Percentiles rank a stretch among this genome's conserved stretches.
Evolutionary conservation across 352 stramenopile species (phyloP).

Genomic region (Phytophthora chlamydospora): DNA sequence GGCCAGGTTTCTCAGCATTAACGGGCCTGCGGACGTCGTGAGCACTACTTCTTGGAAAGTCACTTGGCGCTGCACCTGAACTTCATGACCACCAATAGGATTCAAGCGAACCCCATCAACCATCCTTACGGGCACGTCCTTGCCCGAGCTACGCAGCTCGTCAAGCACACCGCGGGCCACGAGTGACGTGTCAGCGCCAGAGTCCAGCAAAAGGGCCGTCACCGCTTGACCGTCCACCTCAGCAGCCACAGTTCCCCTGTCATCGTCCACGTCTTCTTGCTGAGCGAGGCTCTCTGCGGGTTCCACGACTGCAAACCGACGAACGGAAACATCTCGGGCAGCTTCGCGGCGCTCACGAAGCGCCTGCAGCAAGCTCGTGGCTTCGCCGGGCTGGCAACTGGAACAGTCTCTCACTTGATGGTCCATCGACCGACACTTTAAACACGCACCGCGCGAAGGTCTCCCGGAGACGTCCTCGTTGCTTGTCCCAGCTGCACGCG

Average conservation of each 20-base stretch:
- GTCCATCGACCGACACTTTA: not conserved
- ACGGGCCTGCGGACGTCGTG: not conserved
- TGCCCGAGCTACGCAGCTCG: not conserved
- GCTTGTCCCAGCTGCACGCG: no score
- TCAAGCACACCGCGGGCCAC: conserved; percentile 4
- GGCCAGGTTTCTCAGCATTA: conserved; percentile 4
- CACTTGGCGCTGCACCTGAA: not conserved
- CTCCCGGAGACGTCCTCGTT: no score
- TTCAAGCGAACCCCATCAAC: no score
- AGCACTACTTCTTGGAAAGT: conserved; percentile 6
- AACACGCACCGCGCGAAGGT: not conserved
- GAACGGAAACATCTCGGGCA: not conserved
- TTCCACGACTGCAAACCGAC: not conserved
- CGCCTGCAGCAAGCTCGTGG: not conserved
- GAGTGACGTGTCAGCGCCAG: not conserved
- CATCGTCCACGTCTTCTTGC: not conserved
- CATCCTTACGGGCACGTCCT: no score
- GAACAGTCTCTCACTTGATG: not conserved
- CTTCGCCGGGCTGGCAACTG: not conserved
- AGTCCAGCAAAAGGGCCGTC: not conserved
- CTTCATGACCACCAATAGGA: not conserved
- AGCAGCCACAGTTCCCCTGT: not conserved
- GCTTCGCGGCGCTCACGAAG: not conserved
- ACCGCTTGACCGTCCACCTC: not conserved
- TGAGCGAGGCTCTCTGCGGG: no score